phyloP scores from a whole-genome alignment of 164 flowering plant species.

The Aristolochia fimbriata region DNA sequence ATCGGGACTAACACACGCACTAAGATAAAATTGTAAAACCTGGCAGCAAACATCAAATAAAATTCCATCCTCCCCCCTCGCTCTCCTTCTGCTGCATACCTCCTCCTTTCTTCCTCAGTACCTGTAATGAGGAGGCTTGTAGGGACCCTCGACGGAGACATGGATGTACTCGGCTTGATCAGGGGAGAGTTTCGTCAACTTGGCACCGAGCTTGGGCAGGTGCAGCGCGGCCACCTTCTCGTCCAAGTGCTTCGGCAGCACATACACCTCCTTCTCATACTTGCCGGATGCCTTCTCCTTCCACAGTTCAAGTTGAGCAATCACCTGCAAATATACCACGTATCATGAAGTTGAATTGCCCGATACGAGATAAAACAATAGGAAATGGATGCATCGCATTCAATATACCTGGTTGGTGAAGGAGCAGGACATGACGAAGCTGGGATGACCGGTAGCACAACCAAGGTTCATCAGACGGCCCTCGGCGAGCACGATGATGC shows the following conservation, averaged over 20 bases:
- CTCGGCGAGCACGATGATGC: conserved; percentile 20
- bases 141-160: conserved; percentile 16
- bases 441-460: conserved; percentile 23
- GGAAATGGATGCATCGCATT: background rate
- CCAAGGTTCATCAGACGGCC: conserved; percentile 23
- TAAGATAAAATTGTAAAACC: background rate
- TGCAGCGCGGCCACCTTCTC: conserved; percentile 24
- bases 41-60: background rate
- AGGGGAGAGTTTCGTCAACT: conserved; percentile 16
- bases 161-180: conserved; percentile 20
- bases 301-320: conserved; percentile 23
- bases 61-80: background rate
- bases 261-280: conserved; percentile 21
- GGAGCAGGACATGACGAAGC: conserved; percentile 25
- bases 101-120: conserved; percentile 1
- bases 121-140: conserved; percentile 22
- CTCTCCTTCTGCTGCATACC: background rate
- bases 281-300: conserved; percentile 18
- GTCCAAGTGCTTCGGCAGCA: conserved; percentile 19
- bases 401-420: conserved; percentile 19
- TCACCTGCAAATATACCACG: conserved; percentile 14
- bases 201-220: conserved; percentile 19
- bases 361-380: background rate
- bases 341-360: too few relatives aligned
- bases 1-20: too few relatives aligned